Evolutionary conservation across 2,329 filamentous ascomycete species (phyloP).

Genomic region (Claviceps sorghi): DNA sequence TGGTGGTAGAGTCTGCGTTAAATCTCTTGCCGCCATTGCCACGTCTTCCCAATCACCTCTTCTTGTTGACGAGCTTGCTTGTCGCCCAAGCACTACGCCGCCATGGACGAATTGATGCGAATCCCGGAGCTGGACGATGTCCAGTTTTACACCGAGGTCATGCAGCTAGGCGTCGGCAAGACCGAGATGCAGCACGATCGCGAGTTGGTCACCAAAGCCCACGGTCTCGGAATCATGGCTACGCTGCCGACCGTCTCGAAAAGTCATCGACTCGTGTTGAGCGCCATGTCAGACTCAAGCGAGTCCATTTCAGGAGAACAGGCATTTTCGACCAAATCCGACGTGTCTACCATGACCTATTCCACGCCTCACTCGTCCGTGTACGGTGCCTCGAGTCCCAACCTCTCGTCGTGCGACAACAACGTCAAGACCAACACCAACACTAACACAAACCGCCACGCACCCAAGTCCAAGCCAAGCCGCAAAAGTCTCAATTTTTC

Average conservation of each 20-base stretch:
- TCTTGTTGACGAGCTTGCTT: neutral
- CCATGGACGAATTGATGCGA: constrained; percentile 4
- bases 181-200: constrained; percentile 27
- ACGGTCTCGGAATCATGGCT: constrained; percentile 20
- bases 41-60: neutral
- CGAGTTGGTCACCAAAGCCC: constrained; percentile 21
- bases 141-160: constrained; percentile 25
- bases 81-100: neutral
- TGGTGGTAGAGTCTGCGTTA: no score
- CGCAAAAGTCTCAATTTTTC: constrained; percentile 31
- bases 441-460: neutral
- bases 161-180: constrained; percentile 18
- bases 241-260: constrained; percentile 14
- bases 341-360: constrained; percentile 25
- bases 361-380: constrained; percentile 30
- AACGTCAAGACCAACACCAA: neutral
- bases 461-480: constrained; percentile 9
- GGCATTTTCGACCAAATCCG: constrained; percentile 29
- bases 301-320: constrained; percentile 27
- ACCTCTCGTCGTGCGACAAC: constrained; percentile 3
- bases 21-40: no score
- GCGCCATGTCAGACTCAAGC: constrained; percentile 28
- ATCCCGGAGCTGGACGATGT: constrained; percentile 26
- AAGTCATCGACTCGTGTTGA: constrained; percentile 21
- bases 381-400: constrained; percentile 14